Conservation (phyloP, 2,329 filamentous ascomycete genomes). For the Tothia fuscella region DNA sequence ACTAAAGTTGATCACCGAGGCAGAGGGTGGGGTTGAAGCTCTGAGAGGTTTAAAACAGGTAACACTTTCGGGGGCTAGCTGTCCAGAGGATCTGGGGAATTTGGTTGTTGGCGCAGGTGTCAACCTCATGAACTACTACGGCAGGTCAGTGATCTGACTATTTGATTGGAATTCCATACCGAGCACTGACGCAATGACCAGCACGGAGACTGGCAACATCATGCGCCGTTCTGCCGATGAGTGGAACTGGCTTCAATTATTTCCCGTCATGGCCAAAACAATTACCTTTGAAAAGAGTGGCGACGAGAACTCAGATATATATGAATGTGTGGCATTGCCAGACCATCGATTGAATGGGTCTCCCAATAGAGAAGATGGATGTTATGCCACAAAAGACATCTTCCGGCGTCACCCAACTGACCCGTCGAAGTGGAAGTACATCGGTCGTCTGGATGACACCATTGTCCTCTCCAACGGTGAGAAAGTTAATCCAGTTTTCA, state of each 20-base stretch:
- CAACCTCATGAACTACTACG: conserved; percentile 45
- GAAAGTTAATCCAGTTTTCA: conserved; percentile 36
- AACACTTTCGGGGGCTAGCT: conserved; percentile 45
- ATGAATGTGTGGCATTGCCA: conserved; percentile 30
- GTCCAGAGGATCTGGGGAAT: conserved; percentile 48
- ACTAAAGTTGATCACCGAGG: conserved; percentile 50
- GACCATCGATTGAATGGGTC: conserved; percentile 24
- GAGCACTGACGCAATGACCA: too few relatives aligned
- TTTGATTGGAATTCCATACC: too few relatives aligned
- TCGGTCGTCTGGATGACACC: conserved; percentile 35
- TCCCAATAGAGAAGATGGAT: conserved; percentile 34
- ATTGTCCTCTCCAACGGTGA: conserved; percentile 38
- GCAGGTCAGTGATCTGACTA: conserved; percentile 33
- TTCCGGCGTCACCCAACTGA: conserved; percentile 33
- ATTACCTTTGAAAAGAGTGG: too few relatives aligned
- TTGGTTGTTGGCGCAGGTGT: conserved; percentile 40
- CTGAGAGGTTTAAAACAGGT: conserved; percentile 40
- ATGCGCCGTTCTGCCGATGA: conserved; percentile 29
- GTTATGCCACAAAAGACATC: conserved; percentile 40
- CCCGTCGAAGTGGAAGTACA: conserved; percentile 35
- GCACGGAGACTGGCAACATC: conserved; percentile 25
- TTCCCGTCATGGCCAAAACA: too few relatives aligned
- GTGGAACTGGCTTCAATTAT: too few relatives aligned
- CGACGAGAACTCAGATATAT: conserved; percentile 29
- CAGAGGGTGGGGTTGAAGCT: conserved; percentile 38